Evolutionary conservation across 2,329 filamentous ascomycete genomes (phyloP).

Genomic region (Calonectria ilicicola): DNA sequence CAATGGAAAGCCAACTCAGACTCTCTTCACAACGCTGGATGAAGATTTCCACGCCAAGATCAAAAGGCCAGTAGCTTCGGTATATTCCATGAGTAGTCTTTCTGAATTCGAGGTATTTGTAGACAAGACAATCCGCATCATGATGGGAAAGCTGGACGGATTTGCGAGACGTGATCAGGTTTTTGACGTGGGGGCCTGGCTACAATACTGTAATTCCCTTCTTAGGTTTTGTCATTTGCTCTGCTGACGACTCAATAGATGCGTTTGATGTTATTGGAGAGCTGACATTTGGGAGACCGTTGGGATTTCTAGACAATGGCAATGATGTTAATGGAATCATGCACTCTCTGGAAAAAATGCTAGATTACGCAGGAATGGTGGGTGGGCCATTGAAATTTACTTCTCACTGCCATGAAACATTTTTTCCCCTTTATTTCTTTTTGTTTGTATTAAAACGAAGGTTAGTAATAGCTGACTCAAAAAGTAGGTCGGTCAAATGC

Average conservation of each 20-base stretch:
- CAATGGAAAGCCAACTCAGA: slow-evolving; percentile 7
- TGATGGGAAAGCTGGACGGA: not conserved
- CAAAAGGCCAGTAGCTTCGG: not conserved
- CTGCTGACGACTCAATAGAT: slow-evolving; percentile 43
- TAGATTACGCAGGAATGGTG: slow-evolving; percentile 77
- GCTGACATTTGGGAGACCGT: slow-evolving; percentile 78
- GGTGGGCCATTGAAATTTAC: not conserved
- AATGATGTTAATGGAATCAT: slow-evolving; percentile 81
- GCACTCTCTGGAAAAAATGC: slow-evolving; percentile 69
- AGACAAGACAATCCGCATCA: not conserved
- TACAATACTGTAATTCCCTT: not conserved
- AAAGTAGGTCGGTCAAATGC: not conserved
- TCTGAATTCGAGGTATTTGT: slow-evolving; percentile 7
- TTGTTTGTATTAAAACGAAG: not conserved
- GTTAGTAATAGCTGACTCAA: not conserved
- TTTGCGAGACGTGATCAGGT: not conserved
- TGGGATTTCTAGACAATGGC: slow-evolving; percentile 80
- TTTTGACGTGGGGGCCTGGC: not conserved
- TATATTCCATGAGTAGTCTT: not conserved
- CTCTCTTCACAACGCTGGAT: not conserved
- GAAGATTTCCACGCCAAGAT: slow-evolving; percentile 9
- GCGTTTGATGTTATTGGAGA: slow-evolving; percentile 85
- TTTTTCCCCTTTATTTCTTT: not conserved
- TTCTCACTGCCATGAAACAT: not conserved
- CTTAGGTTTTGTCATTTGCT: not conserved